Evolutionary conservation across 495 filamentous ascomycete species (phyloP), one percentile per base, ranked within the genome.

Genomic region (Hypoxylon intermedium): DNA sequence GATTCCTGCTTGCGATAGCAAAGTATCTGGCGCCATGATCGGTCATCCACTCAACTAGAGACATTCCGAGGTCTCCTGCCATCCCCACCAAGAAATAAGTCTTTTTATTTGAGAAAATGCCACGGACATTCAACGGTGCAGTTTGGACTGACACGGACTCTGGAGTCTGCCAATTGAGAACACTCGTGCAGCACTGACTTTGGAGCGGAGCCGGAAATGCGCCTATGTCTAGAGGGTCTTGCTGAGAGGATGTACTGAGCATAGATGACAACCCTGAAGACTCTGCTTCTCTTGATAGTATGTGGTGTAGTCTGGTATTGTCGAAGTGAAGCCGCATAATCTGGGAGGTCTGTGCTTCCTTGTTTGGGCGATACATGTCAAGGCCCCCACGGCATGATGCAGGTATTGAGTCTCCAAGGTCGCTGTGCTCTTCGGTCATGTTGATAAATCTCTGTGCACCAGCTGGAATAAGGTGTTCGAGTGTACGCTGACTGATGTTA

Each of bases 1-100:
- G 60, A n/a, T 41, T 73, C 5, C 82, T 74, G 44, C 79, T 84
- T 0, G 79, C 74, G 2, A 83, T 47, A 12, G 70, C 74, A 5
- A 84, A 63, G 46, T 74, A 68, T 33, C 70, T 46, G 1, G 81
- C 80, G 2, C 82, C 82, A 38, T 77, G 69, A 0, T 45, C 30
- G 1, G 74, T 67, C 81, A 84, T 83, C 78, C 78, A 84, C 12
- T 71, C 43, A 45, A 74, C 77, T 0, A 83, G 48, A 0, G 81
- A 82, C 19, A 66, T 53, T 5, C 80, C 82, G 3, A 83, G 63
- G 5, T 72, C 71, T 9, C 78, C 76, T 2, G 78, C 75, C 12
- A 83, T 56, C 5, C 82, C 82, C 12, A 82, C 60, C 0, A 84
- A 67, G 45, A 74, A 67, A 50, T 83, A 84, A 0, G 80, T 79